phyloP scores from a whole-genome alignment of 73 alveolate genomes.

The Tetrahymena thermophila region DNA sequence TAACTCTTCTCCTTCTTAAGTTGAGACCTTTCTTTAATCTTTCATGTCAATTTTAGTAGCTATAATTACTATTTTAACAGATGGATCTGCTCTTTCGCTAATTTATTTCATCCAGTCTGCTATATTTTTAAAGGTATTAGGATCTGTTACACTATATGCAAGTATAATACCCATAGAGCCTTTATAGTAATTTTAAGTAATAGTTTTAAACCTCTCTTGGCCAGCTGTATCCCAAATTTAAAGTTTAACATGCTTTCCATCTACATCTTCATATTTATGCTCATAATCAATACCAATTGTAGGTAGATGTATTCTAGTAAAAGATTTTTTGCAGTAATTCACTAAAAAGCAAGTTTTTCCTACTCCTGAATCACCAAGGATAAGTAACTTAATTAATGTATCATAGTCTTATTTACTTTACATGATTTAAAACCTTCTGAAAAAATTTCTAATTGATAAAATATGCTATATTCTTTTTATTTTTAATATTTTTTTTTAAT shows the following conservation, averaged over 20 bases:
- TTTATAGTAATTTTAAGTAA: constrained; percentile 79
- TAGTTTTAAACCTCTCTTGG: constrained; percentile 80
- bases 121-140: constrained; percentile 17
- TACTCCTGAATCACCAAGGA: constrained; percentile 80
- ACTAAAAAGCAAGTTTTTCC: constrained; percentile 75
- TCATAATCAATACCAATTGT: constrained; percentile 87
- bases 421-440: not conserved
- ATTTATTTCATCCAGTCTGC: constrained; percentile 42
- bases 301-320: constrained; percentile 59
- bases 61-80: constrained; percentile 11
- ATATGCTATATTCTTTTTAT: not conserved
- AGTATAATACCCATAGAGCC: constrained; percentile 91
- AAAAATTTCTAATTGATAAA: not conserved
- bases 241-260: constrained; percentile 59
- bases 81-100: constrained; percentile 7
- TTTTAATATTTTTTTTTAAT: too few species aligned
- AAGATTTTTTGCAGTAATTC: constrained; percentile 63
- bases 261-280: constrained; percentile 55
- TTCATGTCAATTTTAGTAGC: constrained; percentile 33
- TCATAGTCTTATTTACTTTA: not conserved
- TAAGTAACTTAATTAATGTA: constrained; percentile 41
- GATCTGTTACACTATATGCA: constrained; percentile 64
- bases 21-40: constrained; percentile 46
- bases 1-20: constrained; percentile 74
- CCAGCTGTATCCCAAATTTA: constrained; percentile 95